These are phyloP conservation scores for Malus hybrid DNA, from an alignment of 331 rosid genomes.

Conservation along the genomic window DNA sequence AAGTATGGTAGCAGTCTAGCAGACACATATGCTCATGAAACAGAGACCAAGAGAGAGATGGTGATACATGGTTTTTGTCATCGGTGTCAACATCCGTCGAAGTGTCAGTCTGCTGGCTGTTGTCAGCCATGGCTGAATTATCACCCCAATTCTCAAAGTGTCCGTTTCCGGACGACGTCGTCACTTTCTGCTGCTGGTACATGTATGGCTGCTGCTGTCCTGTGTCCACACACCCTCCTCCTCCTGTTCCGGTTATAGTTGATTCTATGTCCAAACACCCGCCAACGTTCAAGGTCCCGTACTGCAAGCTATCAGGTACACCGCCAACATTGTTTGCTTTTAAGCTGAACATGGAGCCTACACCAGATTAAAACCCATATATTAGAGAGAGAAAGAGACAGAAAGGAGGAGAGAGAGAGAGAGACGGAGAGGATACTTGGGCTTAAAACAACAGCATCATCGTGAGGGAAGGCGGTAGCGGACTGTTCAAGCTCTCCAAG, in stretches of 20 bases:
- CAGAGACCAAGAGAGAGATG: constrained; percentile 13
- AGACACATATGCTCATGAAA: background rate
- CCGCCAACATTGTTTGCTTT: no score
- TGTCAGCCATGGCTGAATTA: no score
- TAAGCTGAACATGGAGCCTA: no score
- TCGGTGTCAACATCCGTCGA: background rate
- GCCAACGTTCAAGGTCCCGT: no score
- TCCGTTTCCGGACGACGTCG: background rate
- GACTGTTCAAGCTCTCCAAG: constrained; percentile 66
- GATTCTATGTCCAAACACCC: no score
- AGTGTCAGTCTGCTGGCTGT: background rate
- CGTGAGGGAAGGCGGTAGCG: constrained; percentile 41
- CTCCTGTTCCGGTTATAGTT: background rate
- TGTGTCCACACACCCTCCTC: background rate
- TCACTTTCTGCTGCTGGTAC: background rate
- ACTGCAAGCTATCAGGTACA: no score
- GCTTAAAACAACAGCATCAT: constrained; percentile 69
- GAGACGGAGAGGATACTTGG: constrained; percentile 40
- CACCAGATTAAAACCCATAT: no score
- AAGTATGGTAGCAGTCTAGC: background rate
- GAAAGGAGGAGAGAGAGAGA: background rate
- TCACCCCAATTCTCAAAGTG: background rate
- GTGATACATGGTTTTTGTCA: background rate
- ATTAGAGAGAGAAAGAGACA: background rate
- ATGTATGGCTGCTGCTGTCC: background rate